Base-by-base conservation (phyloP, 2,329 filamentous ascomycete genomes). In the Phyllosticta paracitricarpa region DNA sequence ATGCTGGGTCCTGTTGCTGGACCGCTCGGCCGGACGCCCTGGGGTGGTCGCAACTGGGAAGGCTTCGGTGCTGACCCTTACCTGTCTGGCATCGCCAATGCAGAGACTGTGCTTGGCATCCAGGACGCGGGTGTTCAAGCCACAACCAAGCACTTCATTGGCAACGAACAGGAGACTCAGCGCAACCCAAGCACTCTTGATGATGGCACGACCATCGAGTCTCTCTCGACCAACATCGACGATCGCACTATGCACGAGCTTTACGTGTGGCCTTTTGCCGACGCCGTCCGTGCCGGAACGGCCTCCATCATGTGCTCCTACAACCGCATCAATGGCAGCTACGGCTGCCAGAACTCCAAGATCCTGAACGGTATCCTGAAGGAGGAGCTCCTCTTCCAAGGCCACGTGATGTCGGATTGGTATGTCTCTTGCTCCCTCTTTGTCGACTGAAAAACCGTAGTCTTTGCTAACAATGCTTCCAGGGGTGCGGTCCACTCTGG, bases 191-290 rank as follows among this genome's bases (percentile, higher is more conserved):
- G 55, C 53, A 35, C 57, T 6, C 61, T 58, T 57, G 56, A 52
- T 75, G 10, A 79, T 80, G 60, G 60, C 51, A 58, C 55, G 7
- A 57, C 51, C 33, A 53, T 68, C 67, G 69, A 73, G 12, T 70
- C 72, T 10, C 70, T 75, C 63, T 77, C 68, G 24, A 81, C 81
- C 54, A 87, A 87, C 67, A 77, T 89, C 22, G 87, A 89, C 63
- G 89, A 91, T 71, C 83, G 87, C 64, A 87, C 88, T 0, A 77
- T 91, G 70, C 88, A 91, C 67, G 89, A 91, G 71, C 73, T 89
- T 4, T 92, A 91, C 69, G 77, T 87, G 26, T 91, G 89, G 89
- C 89, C 89, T 0, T 92, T 91, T 68, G 86, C 82, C 25, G 87
- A 91, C 68, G 86, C 86, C 1, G 82, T 90, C 57, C 79, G 79